A percentile compares a stretch with the other conserved stretches of the same genome.
Evolutionary conservation across 495 filamentous ascomycete species (phyloP).

Genomic region (Viridothelium virens): DNA sequence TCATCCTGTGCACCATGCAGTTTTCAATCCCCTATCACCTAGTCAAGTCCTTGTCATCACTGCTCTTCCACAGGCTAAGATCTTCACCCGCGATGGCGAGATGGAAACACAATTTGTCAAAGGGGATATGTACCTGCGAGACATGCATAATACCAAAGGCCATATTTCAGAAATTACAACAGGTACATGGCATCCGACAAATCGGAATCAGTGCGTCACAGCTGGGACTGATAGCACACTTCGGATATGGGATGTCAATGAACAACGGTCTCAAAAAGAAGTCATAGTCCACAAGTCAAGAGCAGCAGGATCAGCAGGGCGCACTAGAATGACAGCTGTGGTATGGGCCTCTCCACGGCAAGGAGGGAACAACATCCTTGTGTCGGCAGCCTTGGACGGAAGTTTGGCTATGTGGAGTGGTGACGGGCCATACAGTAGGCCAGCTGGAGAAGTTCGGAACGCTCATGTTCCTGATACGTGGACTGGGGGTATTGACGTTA

Average conservation of each 20-base stretch:
- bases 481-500: slow-evolving; percentile 91
- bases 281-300: slow-evolving; percentile 92
- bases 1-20: slow-evolving; percentile 75
- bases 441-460: slow-evolving; percentile 74
- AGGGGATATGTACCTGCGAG: slow-evolving; percentile 95
- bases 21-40: slow-evolving; percentile 78
- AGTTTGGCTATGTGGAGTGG: slow-evolving; percentile 88
- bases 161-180: slow-evolving; percentile 84
- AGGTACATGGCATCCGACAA: slow-evolving; percentile 80
- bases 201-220: slow-evolving; percentile 75
- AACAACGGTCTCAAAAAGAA: slow-evolving; percentile 77
- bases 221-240: slow-evolving; percentile 89
- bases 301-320: slow-evolving; percentile 73
- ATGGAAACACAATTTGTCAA: slow-evolving; percentile 80
- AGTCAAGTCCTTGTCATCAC: slow-evolving; percentile 77
- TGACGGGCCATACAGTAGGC: slow-evolving; percentile 77
- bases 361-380: slow-evolving; percentile 69
- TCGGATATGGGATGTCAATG: slow-evolving; percentile 92
- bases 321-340: slow-evolving; percentile 88
- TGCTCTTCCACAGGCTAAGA: slow-evolving; percentile 79
- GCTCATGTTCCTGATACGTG: slow-evolving; percentile 79
- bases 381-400: slow-evolving; percentile 83
- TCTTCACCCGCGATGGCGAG: slow-evolving; percentile 83
- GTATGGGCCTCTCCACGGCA: slow-evolving; percentile 74
- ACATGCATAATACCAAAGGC: slow-evolving; percentile 94